phyloP scores from a whole-genome alignment of 2,329 filamentous ascomycete species.

The Hypoxylon sp. region DNA sequence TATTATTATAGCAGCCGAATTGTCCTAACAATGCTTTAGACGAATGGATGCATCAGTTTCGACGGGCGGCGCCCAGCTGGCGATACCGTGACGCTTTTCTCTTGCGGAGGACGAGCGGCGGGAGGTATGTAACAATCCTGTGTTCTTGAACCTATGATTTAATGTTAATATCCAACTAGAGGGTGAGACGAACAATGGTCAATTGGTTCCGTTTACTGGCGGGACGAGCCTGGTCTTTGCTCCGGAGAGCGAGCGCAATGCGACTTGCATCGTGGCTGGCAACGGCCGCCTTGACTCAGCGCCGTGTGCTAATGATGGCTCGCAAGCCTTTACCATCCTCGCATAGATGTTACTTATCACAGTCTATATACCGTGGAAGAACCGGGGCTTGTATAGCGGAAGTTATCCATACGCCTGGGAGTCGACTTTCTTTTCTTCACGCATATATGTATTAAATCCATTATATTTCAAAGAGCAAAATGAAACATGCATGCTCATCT shows the following conservation, averaged over 20 bases:
- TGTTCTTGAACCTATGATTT: background rate
- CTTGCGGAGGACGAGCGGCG: constrained; percentile 67
- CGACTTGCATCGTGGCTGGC: constrained; percentile 62
- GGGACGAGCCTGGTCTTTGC: constrained; percentile 61
- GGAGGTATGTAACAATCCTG: constrained; percentile 56
- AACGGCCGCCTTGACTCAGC: constrained; percentile 54
- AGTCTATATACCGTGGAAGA: background rate
- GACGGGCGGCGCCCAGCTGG: constrained; percentile 61
- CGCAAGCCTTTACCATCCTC: constrained; percentile 52
- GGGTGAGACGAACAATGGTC: constrained; percentile 63
- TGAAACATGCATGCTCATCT: background rate
- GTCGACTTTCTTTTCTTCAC: background rate
- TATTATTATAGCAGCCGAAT: background rate
- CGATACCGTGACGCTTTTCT: constrained; percentile 67
- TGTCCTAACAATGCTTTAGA: constrained; percentile 50
- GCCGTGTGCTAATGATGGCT: constrained; percentile 51
- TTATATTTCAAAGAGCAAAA: background rate
- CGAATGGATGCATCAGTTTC: constrained; percentile 67
- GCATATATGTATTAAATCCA: constrained; percentile 6
- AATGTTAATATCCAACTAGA: constrained; percentile 51
- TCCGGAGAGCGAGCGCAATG: constrained; percentile 61
- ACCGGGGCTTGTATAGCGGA: background rate
- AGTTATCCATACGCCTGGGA: background rate
- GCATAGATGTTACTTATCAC: constrained; percentile 25
- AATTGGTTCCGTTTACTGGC: constrained; percentile 65